A percentile compares a stretch with the other conserved stretches of the same genome.
phyloP scores from a whole-genome alignment of 192 early-diverging fungal genomes.

The Geosiphon pyriformis region DNA sequence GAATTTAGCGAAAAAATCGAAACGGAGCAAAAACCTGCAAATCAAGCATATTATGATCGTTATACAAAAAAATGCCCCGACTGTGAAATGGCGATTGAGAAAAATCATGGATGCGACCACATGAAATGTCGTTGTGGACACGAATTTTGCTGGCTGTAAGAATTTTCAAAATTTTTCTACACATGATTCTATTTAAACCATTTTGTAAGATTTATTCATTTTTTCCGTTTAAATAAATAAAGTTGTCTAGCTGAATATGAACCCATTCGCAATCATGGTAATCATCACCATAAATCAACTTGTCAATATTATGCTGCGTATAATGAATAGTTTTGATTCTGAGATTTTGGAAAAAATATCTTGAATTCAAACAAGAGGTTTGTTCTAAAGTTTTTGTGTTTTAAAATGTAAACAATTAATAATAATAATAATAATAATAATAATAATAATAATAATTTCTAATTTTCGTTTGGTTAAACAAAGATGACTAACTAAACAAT shows the following conservation, averaged over 20 bases:
- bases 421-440: too few relatives aligned
- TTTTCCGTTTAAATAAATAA: constrained; percentile 2
- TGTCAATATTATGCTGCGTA: constrained; percentile 21
- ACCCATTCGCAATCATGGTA: constrained; percentile 12
- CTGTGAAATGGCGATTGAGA: constrained; percentile 9
- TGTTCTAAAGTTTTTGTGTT: too few relatives aligned
- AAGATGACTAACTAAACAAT: too few relatives aligned
- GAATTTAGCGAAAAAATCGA: constrained; percentile 7
- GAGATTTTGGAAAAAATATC: too few relatives aligned
- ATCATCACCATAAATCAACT: constrained; percentile 11
- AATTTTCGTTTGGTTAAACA: too few relatives aligned
- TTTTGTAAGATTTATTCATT: not conserved
- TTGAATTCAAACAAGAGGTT: too few relatives aligned
- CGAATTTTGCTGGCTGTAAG: constrained; percentile 25
- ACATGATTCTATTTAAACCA: not conserved
- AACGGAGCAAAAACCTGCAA: not conserved
- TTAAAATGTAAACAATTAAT: too few relatives aligned
- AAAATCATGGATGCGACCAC: constrained; percentile 17
- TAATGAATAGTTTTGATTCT: too few relatives aligned
- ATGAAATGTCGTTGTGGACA: constrained; percentile 16
- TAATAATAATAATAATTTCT: too few relatives aligned
- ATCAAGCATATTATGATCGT: constrained; percentile 15
- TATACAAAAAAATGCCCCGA: constrained; percentile 15
- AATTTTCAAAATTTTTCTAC: not conserved
- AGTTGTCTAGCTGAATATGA: constrained; percentile 14